Conservation (phyloP, 1,284 basidiomycete species). For the Microbotryum silenes-acaulis region DNA sequence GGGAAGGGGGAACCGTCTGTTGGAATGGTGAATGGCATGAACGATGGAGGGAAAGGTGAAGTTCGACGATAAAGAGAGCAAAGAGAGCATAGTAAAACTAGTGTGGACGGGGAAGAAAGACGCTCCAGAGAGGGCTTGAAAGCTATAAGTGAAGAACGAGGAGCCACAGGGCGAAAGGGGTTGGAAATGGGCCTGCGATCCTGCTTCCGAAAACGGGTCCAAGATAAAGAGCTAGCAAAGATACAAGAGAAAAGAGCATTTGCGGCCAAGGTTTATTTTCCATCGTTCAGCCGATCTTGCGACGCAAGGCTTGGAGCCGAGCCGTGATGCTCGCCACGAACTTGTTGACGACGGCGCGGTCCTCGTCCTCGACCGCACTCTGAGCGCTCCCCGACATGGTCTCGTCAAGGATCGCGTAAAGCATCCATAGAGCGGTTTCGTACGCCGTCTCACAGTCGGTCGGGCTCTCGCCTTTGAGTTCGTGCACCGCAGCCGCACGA, state of each 20-base stretch:
- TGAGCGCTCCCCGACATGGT: conserved; percentile 70
- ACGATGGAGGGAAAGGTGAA: neutral
- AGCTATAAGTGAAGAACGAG: neutral
- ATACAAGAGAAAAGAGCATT: neutral
- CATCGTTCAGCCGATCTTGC: conserved; percentile 15
- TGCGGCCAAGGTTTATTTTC: neutral
- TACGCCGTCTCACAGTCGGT: conserved; percentile 81
- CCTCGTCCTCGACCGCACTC: conserved; percentile 74
- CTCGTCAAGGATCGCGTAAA: conserved; percentile 85
- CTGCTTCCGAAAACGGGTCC: neutral
- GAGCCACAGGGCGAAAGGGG: neutral
- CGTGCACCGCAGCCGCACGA: conserved; percentile 81
- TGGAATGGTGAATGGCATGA: too few relatives aligned
- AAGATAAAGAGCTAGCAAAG: neutral
- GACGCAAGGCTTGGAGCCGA: conserved; percentile 18
- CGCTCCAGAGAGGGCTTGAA: neutral
- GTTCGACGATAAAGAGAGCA: neutral
- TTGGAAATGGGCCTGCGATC: neutral
- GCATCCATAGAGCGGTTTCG: conserved; percentile 86
- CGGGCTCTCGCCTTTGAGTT: conserved; percentile 71
- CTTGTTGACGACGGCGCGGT: conserved; percentile 67
- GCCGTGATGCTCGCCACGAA: conserved; percentile 39
- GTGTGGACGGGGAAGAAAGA: neutral
- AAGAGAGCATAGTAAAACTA: neutral
- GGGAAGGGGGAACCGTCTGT: too few relatives aligned